Evolutionary conservation across 371 early-diverging fungal species (phyloP), one percentile per base, ranked within the genome.

Genomic region (Rhizopus sp.): DNA sequence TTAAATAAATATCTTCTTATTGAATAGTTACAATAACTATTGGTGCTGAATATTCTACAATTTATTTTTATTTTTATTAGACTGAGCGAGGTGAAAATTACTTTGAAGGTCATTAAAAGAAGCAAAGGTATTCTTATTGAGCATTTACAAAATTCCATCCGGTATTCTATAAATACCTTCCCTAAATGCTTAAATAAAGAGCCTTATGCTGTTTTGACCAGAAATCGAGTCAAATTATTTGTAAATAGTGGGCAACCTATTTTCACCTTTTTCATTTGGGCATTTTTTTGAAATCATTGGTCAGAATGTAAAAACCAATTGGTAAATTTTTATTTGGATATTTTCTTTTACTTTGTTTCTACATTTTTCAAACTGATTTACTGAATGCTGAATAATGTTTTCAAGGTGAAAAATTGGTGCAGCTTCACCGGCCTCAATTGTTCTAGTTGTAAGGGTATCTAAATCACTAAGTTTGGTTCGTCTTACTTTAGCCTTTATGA

Each of bases 121-220:
- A 55, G 38, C n/a, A 46, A 47, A 55, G 40, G 41, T 31, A 32
- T 15, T 40, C 35, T n/a, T 56, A 49, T 56, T 56, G 33, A 56
- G 15, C 50, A 56, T 56, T 56, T 56, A 56, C 57, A 56, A 56
- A 56, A 49, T 56, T 56, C n/a, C 49, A 56, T 49, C 57, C 57
- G 49, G 50, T 56, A 47, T 56, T 48, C 50, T 41, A 56, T 56
- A 56, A 12, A 56, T 56, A 49, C 34, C 41, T 56, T 39, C 32
- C 49, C 33, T 48, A n/a, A n/a, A n/a, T n/a, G n/a, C n/a, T n/a
- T n/a, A n/a, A n/a, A n/a, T n/a, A n/a, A n/a, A n/a, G n/a, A 41
- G 50, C 33, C 39, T 56, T 49, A 49, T 49, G 57, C 16, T 56
- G 41, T 56, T 56, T 49, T 56, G 49, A 56, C 57, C 33, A 49